Evolutionary conservation across 257 asterid species (phyloP).

Genomic region (Anisodus acutangulus): DNA sequence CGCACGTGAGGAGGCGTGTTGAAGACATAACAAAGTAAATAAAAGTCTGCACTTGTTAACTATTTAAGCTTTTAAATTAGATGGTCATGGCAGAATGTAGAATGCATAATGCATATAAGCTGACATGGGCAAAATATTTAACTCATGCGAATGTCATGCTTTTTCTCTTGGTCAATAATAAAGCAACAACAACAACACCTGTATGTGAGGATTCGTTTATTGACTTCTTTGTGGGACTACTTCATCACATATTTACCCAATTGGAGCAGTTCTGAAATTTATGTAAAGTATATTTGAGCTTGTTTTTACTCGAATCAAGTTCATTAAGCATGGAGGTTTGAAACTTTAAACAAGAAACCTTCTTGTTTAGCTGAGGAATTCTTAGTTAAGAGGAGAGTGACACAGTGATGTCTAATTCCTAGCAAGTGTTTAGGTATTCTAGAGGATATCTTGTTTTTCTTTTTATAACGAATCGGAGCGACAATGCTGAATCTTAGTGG

Average conservation of each 20-base stretch:
- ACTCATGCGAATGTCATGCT: background rate
- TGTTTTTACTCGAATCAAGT: background rate
- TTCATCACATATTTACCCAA: background rate
- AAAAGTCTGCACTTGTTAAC: background rate
- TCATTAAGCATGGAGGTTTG: background rate
- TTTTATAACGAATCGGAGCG: no score
- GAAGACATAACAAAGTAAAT: slow-evolving; percentile 3
- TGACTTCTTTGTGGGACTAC: background rate
- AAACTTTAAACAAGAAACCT: background rate
- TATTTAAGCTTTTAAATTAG: background rate
- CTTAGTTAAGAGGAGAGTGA: background rate
- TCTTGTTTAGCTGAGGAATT: background rate
- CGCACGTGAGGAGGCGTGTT: background rate
- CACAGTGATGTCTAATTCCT: background rate
- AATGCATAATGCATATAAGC: background rate
- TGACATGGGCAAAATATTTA: background rate
- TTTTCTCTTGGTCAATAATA: background rate
- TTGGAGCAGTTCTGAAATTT: background rate
- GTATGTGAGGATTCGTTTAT: background rate
- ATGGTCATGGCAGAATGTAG: background rate
- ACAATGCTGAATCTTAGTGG: no score
- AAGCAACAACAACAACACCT: background rate
- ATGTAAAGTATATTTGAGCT: background rate
- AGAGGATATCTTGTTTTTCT: no score
- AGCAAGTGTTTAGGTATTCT: background rate